phyloP scores from a whole-genome alignment of 441 rosid species.

The Euphorbia neoarborescens region DNA sequence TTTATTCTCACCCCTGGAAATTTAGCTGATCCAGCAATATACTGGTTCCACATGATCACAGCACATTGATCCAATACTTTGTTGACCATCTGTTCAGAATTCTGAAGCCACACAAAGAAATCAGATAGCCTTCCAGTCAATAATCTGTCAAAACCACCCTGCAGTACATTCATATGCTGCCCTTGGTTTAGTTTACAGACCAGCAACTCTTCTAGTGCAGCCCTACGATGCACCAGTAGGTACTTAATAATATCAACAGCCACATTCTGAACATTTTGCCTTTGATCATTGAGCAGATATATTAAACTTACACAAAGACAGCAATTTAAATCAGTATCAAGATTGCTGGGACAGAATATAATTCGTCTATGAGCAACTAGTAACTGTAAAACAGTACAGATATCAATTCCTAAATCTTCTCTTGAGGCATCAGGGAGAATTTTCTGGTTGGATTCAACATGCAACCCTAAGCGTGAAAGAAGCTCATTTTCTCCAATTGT shows the following conservation, averaged over 20 bases:
- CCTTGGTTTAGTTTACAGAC: slow-evolving; percentile 91
- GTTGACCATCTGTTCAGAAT: slow-evolving; percentile 69
- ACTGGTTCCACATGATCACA: slow-evolving; percentile 96
- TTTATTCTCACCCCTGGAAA: slow-evolving; percentile 98
- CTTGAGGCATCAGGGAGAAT: slow-evolving; percentile 35
- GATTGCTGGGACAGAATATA: slow-evolving; percentile 92
- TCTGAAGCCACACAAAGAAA: slow-evolving; percentile 84
- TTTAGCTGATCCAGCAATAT: slow-evolving; percentile 89
- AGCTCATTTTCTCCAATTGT: slow-evolving; percentile 84
- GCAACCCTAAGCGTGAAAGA: slow-evolving; percentile 71
- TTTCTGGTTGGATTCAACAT: slow-evolving; percentile 62
- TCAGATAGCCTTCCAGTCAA: slow-evolving; percentile 69
- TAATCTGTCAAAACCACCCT: slow-evolving; percentile 92
- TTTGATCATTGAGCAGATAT: slow-evolving; percentile 72
- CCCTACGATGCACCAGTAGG: slow-evolving; percentile 85
- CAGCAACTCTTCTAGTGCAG: slow-evolving; percentile 84
- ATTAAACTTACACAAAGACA: slow-evolving; percentile 89
- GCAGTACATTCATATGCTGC: slow-evolving; percentile 68
- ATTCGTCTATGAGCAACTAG: slow-evolving; percentile 86
- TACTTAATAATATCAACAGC: slow-evolving; percentile 83
- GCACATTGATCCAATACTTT: slow-evolving; percentile 97
- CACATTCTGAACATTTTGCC: slow-evolving; percentile 75
- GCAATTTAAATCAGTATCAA: slow-evolving; percentile 90
- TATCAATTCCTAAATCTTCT: slow-evolving; percentile 79
- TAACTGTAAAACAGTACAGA: slow-evolving; percentile 79